phyloP scores from a whole-genome alignment of 805 yeast species.

The Metahyphopichia silvanorum region DNA sequence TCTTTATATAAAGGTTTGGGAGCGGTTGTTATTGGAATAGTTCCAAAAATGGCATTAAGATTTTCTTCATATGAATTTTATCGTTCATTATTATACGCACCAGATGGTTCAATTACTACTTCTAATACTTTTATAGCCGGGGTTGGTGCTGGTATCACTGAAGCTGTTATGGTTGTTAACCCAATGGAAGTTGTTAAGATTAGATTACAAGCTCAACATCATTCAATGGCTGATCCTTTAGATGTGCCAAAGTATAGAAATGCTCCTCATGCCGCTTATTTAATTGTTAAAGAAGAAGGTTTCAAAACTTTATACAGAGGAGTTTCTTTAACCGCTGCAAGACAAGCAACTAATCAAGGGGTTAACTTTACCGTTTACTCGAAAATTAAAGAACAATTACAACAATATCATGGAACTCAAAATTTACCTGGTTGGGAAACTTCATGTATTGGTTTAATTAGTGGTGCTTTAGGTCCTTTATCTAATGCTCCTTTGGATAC shows the following conservation, averaged over 20 bases:
- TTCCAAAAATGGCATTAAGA: slow-evolving; percentile 97
- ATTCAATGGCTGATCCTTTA: slow-evolving; percentile 81
- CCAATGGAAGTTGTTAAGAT: slow-evolving; percentile 98
- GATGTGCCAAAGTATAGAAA: slow-evolving; percentile 82
- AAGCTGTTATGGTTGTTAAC: slow-evolving; percentile 90
- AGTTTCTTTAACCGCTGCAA: slow-evolving; percentile 90
- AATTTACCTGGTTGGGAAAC: slow-evolving; percentile 92
- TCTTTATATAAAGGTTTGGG: slow-evolving; percentile 95
- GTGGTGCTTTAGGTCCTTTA: slow-evolving; percentile 97
- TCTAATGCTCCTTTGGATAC: slow-evolving; percentile 98
- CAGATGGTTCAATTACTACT: slow-evolving; percentile 66
- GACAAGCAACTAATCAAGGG: slow-evolving; percentile 98
- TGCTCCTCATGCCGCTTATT: slow-evolving; percentile 86
- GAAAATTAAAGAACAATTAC: slow-evolving; percentile 69
- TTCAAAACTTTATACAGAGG: slow-evolving; percentile 87
- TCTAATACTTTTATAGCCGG: slow-evolving; percentile 84
- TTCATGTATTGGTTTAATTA: slow-evolving; percentile 80
- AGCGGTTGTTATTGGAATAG: slow-evolving; percentile 95
- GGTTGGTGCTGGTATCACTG: slow-evolving; percentile 96
- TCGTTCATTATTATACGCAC: slow-evolving; percentile 63
- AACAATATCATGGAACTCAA: slow-evolving; percentile 53
- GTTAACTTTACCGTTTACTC: slow-evolving; percentile 96
- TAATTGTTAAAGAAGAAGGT: slow-evolving; percentile 90
- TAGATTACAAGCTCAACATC: slow-evolving; percentile 92
- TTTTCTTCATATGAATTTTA: slow-evolving; percentile 92